Evolutionary conservation across 2,329 filamentous ascomycete species (phyloP).

Genomic region (Fusarium albidum): DNA sequence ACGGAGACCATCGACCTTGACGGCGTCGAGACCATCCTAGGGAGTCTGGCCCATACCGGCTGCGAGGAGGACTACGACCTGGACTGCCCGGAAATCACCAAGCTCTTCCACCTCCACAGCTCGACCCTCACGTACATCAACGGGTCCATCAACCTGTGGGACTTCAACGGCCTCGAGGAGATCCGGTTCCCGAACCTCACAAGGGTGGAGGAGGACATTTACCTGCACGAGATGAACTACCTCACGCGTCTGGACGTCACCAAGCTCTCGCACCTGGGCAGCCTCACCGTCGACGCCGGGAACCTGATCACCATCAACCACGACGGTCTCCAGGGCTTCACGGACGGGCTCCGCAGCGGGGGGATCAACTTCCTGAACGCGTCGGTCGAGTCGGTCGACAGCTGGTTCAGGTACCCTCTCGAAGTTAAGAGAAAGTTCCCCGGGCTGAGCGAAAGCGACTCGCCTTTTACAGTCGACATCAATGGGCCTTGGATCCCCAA

Average conservation of each 20-base stretch:
- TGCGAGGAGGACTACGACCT: constrained; percentile 1
- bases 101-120: constrained; percentile 16
- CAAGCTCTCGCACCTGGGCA: constrained; percentile 15
- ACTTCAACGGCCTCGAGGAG: constrained; percentile 23
- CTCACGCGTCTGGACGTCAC: constrained; percentile 24
- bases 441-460: not conserved
- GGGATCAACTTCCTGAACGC: constrained; percentile 5
- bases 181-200: constrained; percentile 20
- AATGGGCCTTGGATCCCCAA: constrained; percentile 11
- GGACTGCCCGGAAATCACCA: constrained; percentile 2
- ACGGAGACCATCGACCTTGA: constrained; percentile 25
- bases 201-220: constrained; percentile 11
- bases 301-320: constrained; percentile 20
- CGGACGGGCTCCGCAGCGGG: constrained; percentile 3
- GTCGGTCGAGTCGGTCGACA: constrained; percentile 19
- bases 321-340: constrained; percentile 22
- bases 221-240: constrained; percentile 12
- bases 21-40: constrained; percentile 17
- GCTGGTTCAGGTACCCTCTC: constrained; percentile 29
- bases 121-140: constrained; percentile 22
- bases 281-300: constrained; percentile 12
- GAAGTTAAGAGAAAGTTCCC: not conserved
- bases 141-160: constrained; percentile 11
- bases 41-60: constrained; percentile 8
- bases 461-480: constrained; percentile 8